Evolutionary conservation across 306 rosid species (phyloP).

Genomic region (Cercis canadensis): DNA sequence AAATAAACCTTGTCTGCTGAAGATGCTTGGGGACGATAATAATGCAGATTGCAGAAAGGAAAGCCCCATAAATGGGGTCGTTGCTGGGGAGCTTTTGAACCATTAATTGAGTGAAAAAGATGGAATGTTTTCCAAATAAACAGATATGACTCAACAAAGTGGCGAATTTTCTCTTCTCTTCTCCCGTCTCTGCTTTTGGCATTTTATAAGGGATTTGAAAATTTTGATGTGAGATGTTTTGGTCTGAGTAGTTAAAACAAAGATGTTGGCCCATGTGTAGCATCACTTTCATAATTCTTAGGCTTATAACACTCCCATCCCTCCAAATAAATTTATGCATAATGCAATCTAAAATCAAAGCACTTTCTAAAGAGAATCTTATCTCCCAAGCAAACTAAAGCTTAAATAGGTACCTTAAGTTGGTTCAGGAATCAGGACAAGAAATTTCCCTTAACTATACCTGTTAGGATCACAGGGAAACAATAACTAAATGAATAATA

Average conservation of each 20-base stretch:
- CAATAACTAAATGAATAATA: too few species aligned
- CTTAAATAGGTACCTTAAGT: too few species aligned
- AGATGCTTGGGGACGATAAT: conserved; percentile 32
- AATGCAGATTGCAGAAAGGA: conserved; percentile 4
- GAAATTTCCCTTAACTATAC: too few species aligned
- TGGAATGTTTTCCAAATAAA: conserved; percentile 36
- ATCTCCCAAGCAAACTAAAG: conserved; percentile 1
- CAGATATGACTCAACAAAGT: conserved; percentile 6
- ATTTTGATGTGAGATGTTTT: conserved; percentile 35
- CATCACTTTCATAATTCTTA: neutral
- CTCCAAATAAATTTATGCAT: neutral
- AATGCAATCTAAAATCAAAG: neutral
- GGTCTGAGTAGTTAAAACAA: conserved; percentile 19
- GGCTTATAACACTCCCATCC: neutral
- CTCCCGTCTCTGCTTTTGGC: conserved; percentile 36
- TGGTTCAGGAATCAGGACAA: neutral
- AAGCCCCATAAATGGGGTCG: conserved; percentile 26
- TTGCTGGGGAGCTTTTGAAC: conserved; percentile 36
- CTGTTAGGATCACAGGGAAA: too few species aligned
- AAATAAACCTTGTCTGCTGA: conserved; percentile 33
- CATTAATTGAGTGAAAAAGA: conserved; percentile 34
- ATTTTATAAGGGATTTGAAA: neutral
- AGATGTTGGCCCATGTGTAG: conserved; percentile 26
- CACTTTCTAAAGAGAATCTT: neutral
- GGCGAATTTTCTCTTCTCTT: conserved; percentile 8